A percentile compares a stretch with the other conserved stretches of the same genome.
These are phyloP conservation scores for Parastagonospora avenae DNA, from an alignment of 2,329 filamentous ascomycete genomes.

Conservation along the genomic window DNA sequence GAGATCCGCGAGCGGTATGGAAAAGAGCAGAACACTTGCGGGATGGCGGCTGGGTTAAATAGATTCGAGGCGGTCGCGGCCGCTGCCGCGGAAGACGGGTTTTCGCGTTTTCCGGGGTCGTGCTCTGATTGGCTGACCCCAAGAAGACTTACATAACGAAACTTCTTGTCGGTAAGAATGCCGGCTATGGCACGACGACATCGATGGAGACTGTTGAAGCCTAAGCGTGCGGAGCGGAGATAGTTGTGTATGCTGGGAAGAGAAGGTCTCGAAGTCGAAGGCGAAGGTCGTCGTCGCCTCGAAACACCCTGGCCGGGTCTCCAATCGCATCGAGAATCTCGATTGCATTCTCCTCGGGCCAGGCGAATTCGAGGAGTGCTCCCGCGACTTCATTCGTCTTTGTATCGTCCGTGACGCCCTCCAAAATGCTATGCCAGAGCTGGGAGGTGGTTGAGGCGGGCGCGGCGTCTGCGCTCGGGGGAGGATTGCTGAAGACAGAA, in stretches of 20 bases:
- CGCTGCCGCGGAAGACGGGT: constrained; percentile 12
- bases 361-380: constrained; percentile 12
- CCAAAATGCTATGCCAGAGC: constrained; percentile 22
- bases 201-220: neutral
- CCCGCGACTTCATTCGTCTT: constrained; percentile 14
- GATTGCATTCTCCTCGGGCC: constrained; percentile 14
- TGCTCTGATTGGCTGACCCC: neutral
- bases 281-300: constrained; percentile 16
- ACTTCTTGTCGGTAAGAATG: constrained; percentile 2
- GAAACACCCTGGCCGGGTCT: constrained; percentile 15
- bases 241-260: constrained; percentile 9
- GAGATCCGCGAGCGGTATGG: constrained; percentile 1
- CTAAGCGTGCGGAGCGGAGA: neutral
- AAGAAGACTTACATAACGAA: constrained; percentile 9
- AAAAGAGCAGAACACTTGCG: constrained; percentile 1
- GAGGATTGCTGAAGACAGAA: constrained; percentile 7
- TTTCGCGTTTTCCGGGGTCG: neutral
- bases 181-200: neutral
- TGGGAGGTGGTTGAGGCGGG: neutral
- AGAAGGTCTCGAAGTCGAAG: constrained; percentile 11
- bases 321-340: constrained; percentile 21
- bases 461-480: neutral
- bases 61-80: constrained; percentile 25
- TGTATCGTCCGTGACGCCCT: constrained; percentile 13
- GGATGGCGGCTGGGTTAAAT: constrained; percentile 17